These are phyloP conservation scores for Anastatica hierochuntica DNA, from an alignment of 345 rosid genomes.

Conservation along the genomic window DNA sequence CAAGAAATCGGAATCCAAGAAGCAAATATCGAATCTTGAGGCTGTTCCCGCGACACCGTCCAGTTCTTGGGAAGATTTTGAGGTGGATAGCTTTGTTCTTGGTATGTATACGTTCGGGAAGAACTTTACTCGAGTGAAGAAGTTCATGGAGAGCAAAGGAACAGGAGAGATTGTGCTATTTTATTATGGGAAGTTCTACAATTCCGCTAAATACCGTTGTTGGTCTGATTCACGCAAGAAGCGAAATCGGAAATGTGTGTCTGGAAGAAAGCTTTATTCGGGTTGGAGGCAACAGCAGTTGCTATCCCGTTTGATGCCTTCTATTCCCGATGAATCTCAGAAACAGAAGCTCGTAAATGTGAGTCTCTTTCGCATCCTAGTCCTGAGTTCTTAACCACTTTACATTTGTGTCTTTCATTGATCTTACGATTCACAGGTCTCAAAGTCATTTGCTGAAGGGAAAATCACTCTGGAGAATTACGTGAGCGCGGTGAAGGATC, in stretches of 20 bases:
- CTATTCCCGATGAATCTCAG: conserved; percentile 31
- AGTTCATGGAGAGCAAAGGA: conserved; percentile 37
- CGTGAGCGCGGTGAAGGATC: conserved; percentile 30
- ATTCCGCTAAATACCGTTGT: conserved; percentile 35
- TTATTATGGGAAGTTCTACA: conserved; percentile 55
- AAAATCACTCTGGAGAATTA: conserved; percentile 39
- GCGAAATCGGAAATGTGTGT: conserved; percentile 34
- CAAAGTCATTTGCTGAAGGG: conserved; percentile 51
- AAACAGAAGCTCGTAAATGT: conserved; percentile 24
- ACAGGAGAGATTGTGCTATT: conserved; percentile 44
- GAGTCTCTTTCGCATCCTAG: too few species aligned
- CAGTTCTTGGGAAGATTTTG: conserved; percentile 38
- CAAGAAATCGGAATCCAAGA: conserved; percentile 16
- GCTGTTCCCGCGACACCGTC: conserved; percentile 28
- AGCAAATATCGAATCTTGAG: conserved; percentile 25
- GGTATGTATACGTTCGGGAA: conserved; percentile 53
- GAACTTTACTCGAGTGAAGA: conserved; percentile 36
- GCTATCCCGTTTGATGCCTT: conserved; percentile 48
- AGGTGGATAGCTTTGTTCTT: conserved; percentile 45
- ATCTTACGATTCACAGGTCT: conserved; percentile 35
- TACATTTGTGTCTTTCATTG: not conserved
- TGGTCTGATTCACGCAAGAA: conserved; percentile 51
- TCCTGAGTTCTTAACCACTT: not conserved
- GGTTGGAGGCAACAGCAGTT: conserved; percentile 72
- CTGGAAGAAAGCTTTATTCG: conserved; percentile 48